These are phyloP conservation scores for Xylaria arbuscula DNA, from an alignment of 2,329 filamentous ascomycete species.

Conservation along the genomic window DNA sequence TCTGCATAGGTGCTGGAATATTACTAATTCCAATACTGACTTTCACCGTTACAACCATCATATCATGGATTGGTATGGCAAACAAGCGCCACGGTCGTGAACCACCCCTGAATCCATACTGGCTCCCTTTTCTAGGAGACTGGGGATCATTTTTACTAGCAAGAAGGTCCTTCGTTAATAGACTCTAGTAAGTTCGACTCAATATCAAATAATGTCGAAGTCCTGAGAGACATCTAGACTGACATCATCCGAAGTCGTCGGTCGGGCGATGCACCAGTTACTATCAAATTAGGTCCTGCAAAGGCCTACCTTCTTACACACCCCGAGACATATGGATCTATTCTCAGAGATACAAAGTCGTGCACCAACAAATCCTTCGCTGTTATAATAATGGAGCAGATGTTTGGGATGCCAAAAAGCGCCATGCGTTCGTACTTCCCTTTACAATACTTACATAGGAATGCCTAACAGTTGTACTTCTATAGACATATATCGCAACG, in stretches of 20 bases:
- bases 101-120: conserved; percentile 24
- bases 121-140: conserved; percentile 16
- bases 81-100: conserved; percentile 11
- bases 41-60: conserved; percentile 3
- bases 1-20: neutral
- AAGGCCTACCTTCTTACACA: conserved; percentile 25
- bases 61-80: conserved; percentile 17
- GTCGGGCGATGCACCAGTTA: conserved; percentile 8
- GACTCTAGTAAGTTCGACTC: conserved; percentile 13
- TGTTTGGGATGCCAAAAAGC: conserved; percentile 25
- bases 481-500: conserved; percentile 22
- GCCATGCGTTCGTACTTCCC: conserved; percentile 16
- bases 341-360: conserved; percentile 23
- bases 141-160: conserved; percentile 18
- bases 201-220: neutral
- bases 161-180: conserved; percentile 16
- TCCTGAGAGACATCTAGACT: neutral
- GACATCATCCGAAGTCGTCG: neutral
- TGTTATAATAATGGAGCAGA: conserved; percentile 24
- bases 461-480: neutral
- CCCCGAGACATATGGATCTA: conserved; percentile 22
- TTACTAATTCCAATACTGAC: conserved; percentile 14
- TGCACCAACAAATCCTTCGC: conserved; percentile 30
- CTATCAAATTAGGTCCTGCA: conserved; percentile 13
- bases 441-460: neutral